Evolutionary conservation across 495 filamentous ascomycete species (phyloP).

Genomic region (Penicillium herquei): DNA sequence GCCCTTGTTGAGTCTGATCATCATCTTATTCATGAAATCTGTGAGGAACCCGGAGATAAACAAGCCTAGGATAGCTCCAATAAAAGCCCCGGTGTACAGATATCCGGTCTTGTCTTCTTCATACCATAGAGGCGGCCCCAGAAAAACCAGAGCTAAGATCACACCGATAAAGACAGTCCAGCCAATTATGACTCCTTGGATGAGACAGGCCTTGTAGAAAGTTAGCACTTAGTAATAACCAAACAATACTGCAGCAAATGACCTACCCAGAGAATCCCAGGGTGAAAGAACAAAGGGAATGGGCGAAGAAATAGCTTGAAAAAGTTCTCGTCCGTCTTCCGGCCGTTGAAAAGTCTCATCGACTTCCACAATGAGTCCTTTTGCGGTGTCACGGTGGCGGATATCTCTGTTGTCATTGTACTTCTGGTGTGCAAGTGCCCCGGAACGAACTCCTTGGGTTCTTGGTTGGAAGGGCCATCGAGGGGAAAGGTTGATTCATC

Average conservation of each 20-base stretch:
- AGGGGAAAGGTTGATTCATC: constrained; percentile 13
- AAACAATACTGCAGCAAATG: no score
- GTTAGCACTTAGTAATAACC: neutral
- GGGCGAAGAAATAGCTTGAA: constrained; percentile 61
- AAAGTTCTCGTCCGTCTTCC: constrained; percentile 66
- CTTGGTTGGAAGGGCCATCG: constrained; percentile 5
- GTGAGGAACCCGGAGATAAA: constrained; percentile 67
- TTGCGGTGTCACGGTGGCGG: constrained; percentile 15
- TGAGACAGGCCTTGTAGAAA: constrained; percentile 64
- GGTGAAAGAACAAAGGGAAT: constrained; percentile 70
- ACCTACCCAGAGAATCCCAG: constrained; percentile 75
- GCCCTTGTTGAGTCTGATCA: constrained; percentile 75
- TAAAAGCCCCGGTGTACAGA: constrained; percentile 81
- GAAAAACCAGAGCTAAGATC: constrained; percentile 77
- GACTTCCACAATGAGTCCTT: constrained; percentile 54
- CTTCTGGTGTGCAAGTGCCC: neutral
- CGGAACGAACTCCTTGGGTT: constrained; percentile 17
- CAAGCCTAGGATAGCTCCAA: constrained; percentile 80
- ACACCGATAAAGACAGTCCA: constrained; percentile 96
- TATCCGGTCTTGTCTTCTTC: constrained; percentile 81
- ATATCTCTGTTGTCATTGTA: constrained; percentile 12
- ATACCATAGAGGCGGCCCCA: constrained; percentile 78
- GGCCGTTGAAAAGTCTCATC: constrained; percentile 74
- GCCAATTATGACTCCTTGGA: constrained; percentile 86
- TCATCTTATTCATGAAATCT: constrained; percentile 65